Evolutionary conservation across 2,329 filamentous ascomycete genomes (phyloP), one percentile per base, ranked within the genome.

Genomic region (Aquanectria penicillioides): DNA sequence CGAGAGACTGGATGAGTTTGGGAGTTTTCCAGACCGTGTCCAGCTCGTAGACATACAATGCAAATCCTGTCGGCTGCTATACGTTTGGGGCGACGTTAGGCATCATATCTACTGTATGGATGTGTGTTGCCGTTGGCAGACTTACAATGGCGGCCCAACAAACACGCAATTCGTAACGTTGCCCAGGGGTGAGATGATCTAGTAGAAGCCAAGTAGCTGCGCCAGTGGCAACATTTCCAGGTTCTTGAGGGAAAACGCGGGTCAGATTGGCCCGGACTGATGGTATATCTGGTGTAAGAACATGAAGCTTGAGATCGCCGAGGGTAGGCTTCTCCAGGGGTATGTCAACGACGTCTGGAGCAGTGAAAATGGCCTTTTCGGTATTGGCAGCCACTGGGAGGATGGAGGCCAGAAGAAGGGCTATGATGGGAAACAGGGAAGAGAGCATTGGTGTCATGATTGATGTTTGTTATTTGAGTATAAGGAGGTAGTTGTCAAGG

Each of bases 131-230:
- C 47, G 31, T 23, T 47, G 43, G 31, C 43, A 37, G 26, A 83
- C 91, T 77, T 83, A 97, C 94, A 60, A 90, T 95, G 34, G 95
- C 95, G 59, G 93, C 84, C 94, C 94, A 99, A 78, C 94, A 98
- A 59, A 97, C 83, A 52, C 95, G 88, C 44, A 97, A 85, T 80
- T 99, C 95, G 81, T 98, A 97, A 65, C 93, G 86, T 70, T 90
- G 89, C 10, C 87, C 86, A 29, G 86, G 83, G n/a, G 77, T 81
- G 52, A 99, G 81, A 28, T 83, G 79, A 55, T 90, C 85, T 6
- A 99, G 84, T 7, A 94, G 78, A 66, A 93, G 85, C 95, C 95
- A 98, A 23, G 90, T 89, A 48, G 88, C 81, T 10, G 81, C 77
- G 7, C 91, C 92, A 11, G 80, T 73, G 9, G 82, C 82, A 25